Evolutionary conservation across 306 rosid species (phyloP).

Genomic region (Begonia peltatifolia): DNA sequence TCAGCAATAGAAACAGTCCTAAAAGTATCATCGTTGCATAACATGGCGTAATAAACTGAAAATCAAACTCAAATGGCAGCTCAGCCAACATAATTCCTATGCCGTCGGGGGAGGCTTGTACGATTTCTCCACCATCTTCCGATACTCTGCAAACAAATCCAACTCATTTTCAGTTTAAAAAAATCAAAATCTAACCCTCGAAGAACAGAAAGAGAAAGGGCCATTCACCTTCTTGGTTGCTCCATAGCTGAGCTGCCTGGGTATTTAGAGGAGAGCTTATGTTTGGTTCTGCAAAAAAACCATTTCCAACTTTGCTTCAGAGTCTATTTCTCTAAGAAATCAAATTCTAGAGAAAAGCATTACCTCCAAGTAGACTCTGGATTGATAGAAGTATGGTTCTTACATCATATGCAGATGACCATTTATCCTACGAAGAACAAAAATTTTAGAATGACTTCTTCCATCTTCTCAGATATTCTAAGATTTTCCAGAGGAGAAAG

Average conservation of each 20-base stretch:
- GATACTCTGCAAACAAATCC: slow-evolving; percentile 35
- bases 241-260: slow-evolving; percentile 93
- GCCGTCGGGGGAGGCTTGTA: slow-evolving; percentile 40
- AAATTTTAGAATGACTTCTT: background rate
- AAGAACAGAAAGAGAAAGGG: no score
- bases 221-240: slow-evolving; percentile 70
- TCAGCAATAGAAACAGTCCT: no score
- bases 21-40: no score
- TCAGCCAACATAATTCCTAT: background rate
- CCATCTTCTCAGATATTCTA: no score
- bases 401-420: slow-evolving; percentile 86
- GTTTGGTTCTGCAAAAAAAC: slow-evolving; percentile 47
- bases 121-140: slow-evolving; percentile 88
- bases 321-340: no score
- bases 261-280: slow-evolving; percentile 81
- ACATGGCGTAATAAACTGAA: no score
- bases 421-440: slow-evolving; percentile 39
- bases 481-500: background rate
- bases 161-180: background rate
- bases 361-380: slow-evolving; percentile 91
- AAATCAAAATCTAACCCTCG: background rate
- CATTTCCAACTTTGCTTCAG: background rate
- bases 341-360: background rate
- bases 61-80: no score
- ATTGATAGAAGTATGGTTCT: slow-evolving; percentile 63